Percentiles rank a stretch among this genome's conserved stretches.
Evolutionary conservation across 306 rosid genomes (phyloP).

Genomic region (Cucurbita ficifolia): DNA sequence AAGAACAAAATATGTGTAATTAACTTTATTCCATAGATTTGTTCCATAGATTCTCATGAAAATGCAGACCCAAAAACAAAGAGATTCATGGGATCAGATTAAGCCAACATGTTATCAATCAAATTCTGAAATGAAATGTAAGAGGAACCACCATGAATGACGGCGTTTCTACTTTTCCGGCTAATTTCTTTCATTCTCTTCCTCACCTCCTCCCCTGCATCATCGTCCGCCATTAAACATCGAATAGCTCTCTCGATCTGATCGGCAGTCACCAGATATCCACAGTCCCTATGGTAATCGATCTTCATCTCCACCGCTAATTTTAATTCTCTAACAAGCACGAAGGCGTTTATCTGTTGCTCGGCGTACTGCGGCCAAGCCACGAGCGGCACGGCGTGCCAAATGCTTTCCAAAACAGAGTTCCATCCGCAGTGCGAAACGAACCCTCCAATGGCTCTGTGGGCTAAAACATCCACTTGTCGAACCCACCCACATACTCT

Average conservation of each 20-base stretch:
- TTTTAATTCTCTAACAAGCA: constrained; percentile 18
- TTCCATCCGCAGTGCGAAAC: constrained; percentile 35
- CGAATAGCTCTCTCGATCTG: constrained; percentile 25
- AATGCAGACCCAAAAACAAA: not conserved
- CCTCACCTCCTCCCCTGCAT: constrained; percentile 18
- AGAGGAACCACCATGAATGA: constrained; percentile 12
- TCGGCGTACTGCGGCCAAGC: constrained; percentile 22
- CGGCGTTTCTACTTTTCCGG: constrained; percentile 1
- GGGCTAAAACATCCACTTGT: constrained; percentile 12
- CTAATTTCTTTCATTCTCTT: constrained; percentile 12
- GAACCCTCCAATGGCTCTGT: constrained; percentile 24
- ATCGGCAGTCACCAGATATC: constrained; percentile 5
- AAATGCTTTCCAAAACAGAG: constrained; percentile 18
- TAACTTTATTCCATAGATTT: not conserved
- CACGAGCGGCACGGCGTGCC: constrained; percentile 18
- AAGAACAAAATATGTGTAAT: not conserved
- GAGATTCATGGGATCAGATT: not conserved
- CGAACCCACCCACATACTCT: constrained; percentile 24
- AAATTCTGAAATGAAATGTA: not conserved
- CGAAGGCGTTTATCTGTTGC: constrained; percentile 24
- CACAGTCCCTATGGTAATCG: not conserved
- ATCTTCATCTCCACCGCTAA: constrained; percentile 22
- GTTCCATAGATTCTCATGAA: not conserved
- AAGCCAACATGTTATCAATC: not conserved
- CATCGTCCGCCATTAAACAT: constrained; percentile 16